Conservation (phyloP, 345 rosid species). For the Populus simonii region DNA sequence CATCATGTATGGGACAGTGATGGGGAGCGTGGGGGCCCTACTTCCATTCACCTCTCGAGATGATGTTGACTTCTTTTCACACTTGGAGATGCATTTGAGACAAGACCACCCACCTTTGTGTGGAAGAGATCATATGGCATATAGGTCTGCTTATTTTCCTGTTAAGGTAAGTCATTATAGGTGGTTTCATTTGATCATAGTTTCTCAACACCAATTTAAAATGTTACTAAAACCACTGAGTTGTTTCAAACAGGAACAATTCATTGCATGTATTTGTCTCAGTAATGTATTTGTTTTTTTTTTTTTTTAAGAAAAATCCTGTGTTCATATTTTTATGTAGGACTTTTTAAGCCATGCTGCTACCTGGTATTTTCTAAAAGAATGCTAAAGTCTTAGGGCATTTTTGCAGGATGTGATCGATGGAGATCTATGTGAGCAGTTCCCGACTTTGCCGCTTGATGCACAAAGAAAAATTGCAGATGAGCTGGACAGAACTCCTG, state of each 20-base stretch:
- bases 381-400: conserved; percentile 8
- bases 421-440: conserved; percentile 97
- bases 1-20: conserved; percentile 83
- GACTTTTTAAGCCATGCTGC: neutral
- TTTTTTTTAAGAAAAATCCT: neutral
- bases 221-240: neutral
- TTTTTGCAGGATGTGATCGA: conserved; percentile 87
- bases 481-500: conserved; percentile 91
- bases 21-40: conserved; percentile 92
- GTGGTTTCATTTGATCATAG: neutral
- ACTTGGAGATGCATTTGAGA: conserved; percentile 97
- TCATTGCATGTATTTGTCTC: neutral
- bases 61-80: conserved; percentile 95
- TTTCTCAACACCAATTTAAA: neutral
- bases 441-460: conserved; percentile 82
- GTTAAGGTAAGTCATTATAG: conserved; percentile 58
- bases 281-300: neutral
- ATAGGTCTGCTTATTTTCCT: conserved; percentile 92
- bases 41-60: conserved; percentile 92
- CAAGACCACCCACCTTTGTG: conserved; percentile 97
- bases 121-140: conserved; percentile 85
- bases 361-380: neutral
- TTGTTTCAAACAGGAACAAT: neutral
- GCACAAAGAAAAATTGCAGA: conserved; percentile 89
- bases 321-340: neutral